A percentile compares a stretch with the other conserved stretches of the same genome.
phyloP scores from a whole-genome alignment of 768 basidiomycete genomes.

The Russula sp. region DNA sequence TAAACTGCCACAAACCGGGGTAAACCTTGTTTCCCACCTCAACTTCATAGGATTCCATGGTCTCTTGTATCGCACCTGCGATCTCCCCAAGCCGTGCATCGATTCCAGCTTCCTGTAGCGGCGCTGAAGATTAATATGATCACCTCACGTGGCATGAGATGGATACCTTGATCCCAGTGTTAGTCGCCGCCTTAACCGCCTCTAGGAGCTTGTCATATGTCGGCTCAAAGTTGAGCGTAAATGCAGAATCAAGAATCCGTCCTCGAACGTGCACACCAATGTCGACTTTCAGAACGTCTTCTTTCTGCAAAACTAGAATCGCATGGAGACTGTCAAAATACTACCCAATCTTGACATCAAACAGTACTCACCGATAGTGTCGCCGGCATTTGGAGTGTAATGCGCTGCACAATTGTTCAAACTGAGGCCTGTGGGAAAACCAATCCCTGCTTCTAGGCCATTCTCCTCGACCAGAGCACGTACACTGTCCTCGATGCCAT shows the following conservation, averaged over 20 bases:
- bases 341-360: neutral
- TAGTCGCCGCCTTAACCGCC: conserved; percentile 91
- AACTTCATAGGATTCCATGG: conserved; percentile 98
- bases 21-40: conserved; percentile 79
- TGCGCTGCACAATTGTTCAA: conserved; percentile 95
- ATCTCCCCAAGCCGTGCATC: conserved; percentile 92
- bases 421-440: conserved; percentile 94
- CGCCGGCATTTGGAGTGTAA: conserved; percentile 92
- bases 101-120: conserved; percentile 83
- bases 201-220: conserved; percentile 85
- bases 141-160: neutral
- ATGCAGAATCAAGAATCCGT: conserved; percentile 93
- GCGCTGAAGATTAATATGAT: conserved; percentile 2
- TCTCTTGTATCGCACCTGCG: conserved; percentile 89
- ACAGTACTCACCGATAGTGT: conserved; percentile 58
- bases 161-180: conserved; percentile 78
- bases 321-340: neutral
- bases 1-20: conserved; percentile 48
- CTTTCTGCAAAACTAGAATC: conserved; percentile 61
- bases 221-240: conserved; percentile 84
- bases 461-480: conserved; percentile 89
- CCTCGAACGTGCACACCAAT: conserved; percentile 97
- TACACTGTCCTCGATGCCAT: conserved; percentile 88
- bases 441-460: conserved; percentile 79
- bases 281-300: conserved; percentile 94